A percentile compares a stretch with the other conserved stretches of the same genome.
Evolutionary conservation across 352 stramenopile genomes (phyloP).

Genomic region (Globisporangium yorkense): DNA sequence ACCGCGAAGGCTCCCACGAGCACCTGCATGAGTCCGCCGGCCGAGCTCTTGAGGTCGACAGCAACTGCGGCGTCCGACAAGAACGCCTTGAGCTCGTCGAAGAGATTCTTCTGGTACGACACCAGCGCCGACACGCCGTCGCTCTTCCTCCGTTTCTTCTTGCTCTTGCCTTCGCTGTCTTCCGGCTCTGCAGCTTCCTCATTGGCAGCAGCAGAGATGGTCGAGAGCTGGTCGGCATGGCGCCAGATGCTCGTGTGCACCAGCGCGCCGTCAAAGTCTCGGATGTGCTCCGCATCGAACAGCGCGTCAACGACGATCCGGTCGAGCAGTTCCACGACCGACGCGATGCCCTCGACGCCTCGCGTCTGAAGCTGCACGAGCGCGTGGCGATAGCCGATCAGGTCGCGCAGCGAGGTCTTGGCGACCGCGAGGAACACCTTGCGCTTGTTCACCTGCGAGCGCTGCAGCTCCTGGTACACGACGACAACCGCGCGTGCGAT

Average conservation of each 20-base stretch:
- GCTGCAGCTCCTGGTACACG: conserved; percentile 76
- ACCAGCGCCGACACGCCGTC: conserved; percentile 29
- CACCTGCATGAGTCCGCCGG: conserved; percentile 54
- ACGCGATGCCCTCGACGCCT: conserved; percentile 10
- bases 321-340: conserved; percentile 37
- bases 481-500: conserved; percentile 45
- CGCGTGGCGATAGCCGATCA: conserved; percentile 49
- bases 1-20: conserved; percentile 49
- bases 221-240: conserved; percentile 1
- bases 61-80: conserved; percentile 31
- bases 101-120: conserved; percentile 77
- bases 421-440: conserved; percentile 80
- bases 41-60: conserved; percentile 33
- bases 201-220: background rate
- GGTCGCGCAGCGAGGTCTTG: conserved; percentile 66
- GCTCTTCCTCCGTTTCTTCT: conserved; percentile 50
- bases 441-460: conserved; percentile 85
- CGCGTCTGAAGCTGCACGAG: conserved; percentile 22
- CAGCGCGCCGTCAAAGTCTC: conserved; percentile 61
- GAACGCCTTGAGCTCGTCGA: conserved; percentile 62
- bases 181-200: background rate
- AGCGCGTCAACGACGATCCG: conserved; percentile 60
- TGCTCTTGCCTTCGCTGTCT: conserved; percentile 10
- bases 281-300: conserved; percentile 74
- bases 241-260: conserved; percentile 30